A percentile compares a stretch with the other conserved stretches of the same genome.
Conservation (phyloP, 2,329 filamentous ascomycete species). For the Pseudogymnoascus sp. region DNA sequence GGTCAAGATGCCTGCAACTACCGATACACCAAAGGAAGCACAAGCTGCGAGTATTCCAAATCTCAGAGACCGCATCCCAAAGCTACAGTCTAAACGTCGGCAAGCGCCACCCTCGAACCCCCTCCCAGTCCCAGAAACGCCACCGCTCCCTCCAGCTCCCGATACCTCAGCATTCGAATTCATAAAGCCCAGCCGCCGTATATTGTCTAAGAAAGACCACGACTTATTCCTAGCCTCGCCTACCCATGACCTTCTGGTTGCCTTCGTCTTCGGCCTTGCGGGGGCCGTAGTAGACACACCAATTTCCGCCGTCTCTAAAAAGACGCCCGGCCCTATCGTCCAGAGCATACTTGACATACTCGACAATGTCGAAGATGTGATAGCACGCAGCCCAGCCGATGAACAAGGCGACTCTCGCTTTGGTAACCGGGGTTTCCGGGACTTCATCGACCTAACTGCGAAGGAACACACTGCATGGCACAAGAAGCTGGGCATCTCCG, state of each 20-base stretch:
- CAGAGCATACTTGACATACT: constrained; percentile 63
- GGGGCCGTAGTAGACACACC: constrained; percentile 71
- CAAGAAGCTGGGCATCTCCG: constrained; percentile 47
- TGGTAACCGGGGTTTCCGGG: constrained; percentile 85
- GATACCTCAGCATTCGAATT: constrained; percentile 56
- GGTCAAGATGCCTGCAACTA: constrained; percentile 25
- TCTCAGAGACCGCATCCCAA: constrained; percentile 56
- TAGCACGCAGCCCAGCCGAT: constrained; percentile 67
- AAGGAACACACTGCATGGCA: constrained; percentile 57
- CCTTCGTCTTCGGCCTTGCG: constrained; percentile 81
- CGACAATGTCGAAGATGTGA: constrained; percentile 59
- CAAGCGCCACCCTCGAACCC: constrained; percentile 47
- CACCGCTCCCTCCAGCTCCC: constrained; percentile 62
- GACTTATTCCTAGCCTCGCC: constrained; percentile 72
- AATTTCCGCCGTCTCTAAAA: constrained; percentile 54
- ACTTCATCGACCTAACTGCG: constrained; percentile 65
- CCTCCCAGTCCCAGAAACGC: constrained; percentile 67
- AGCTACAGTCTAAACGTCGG: constrained; percentile 59
- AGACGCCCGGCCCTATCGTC: constrained; percentile 49
- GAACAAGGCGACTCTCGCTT: constrained; percentile 87
- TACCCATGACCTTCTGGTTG: constrained; percentile 67
- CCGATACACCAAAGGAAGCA: constrained; percentile 15
- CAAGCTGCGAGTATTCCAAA: constrained; percentile 36
- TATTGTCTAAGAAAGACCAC: constrained; percentile 75
- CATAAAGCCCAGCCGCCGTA: constrained; percentile 65